Evolutionary conservation across 352 stramenopile genomes (phyloP).

Genomic region (Globisporangium megalacanthum): DNA sequence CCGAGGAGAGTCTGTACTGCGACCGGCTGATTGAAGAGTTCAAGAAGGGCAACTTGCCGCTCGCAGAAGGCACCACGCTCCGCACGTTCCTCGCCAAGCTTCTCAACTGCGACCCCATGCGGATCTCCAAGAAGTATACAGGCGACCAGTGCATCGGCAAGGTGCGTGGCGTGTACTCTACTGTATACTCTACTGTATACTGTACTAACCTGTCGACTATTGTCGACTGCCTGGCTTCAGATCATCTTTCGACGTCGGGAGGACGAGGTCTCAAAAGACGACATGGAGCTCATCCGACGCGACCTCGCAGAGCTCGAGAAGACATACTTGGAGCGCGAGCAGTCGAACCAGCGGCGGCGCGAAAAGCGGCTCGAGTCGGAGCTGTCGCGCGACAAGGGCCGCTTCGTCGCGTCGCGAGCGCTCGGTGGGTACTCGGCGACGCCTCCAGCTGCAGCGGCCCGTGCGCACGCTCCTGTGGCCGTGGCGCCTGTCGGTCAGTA

Average conservation of each 20-base stretch:
- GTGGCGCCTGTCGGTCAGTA: conserved; percentile 4
- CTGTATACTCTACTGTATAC: not conserved
- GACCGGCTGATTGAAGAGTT: conserved; percentile 97
- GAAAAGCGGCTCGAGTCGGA: conserved; percentile 83
- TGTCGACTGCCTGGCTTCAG: conserved; percentile 11
- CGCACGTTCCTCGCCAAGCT: conserved; percentile 97
- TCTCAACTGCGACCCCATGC: conserved; percentile 98
- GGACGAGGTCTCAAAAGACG: conserved; percentile 70
- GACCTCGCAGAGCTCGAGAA: conserved; percentile 91
- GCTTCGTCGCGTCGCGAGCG: conserved; percentile 34
- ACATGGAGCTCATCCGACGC: conserved; percentile 71
- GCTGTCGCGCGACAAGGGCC: conserved; percentile 65
- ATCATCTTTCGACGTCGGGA: conserved; percentile 52
- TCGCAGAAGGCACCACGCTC: conserved; percentile 96
- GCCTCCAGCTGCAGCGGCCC: not conserved
- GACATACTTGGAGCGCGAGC: conserved; percentile 94
- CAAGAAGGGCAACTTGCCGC: conserved; percentile 94
- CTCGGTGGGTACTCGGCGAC: conserved; percentile 18
- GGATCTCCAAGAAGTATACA: conserved; percentile 99
- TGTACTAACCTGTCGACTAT: no score
- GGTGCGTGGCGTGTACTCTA: conserved; percentile 21
- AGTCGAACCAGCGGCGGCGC: conserved; percentile 92
- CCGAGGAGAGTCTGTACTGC: conserved; percentile 96
- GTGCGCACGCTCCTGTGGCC: conserved; percentile 2
- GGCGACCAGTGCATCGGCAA: conserved; percentile 98